phyloP scores from a whole-genome alignment of 805 yeast genomes.

The Brettanomyces sp. region DNA sequence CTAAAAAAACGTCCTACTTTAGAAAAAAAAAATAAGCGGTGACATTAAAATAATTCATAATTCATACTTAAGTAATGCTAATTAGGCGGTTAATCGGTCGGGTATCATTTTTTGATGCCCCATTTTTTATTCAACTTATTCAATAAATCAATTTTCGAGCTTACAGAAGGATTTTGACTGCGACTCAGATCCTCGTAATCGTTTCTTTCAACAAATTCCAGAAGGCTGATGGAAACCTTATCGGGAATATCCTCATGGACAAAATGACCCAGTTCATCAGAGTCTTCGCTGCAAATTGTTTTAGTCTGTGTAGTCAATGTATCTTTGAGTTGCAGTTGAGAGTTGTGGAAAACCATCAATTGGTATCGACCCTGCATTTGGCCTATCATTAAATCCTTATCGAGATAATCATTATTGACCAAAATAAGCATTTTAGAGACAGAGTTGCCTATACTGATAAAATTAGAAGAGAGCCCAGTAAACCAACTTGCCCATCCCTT shows the following conservation, averaged over 20 bases:
- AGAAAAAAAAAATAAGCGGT: not conserved
- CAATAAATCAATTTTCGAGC: slow-evolving; percentile 14
- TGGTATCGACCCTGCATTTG: slow-evolving; percentile 99
- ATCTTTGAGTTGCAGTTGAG: slow-evolving; percentile 9
- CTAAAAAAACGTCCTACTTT: not conserved
- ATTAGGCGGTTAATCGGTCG: not conserved
- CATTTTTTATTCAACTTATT: slow-evolving; percentile 24
- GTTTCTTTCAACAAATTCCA: slow-evolving; percentile 41
- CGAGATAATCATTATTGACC: slow-evolving; percentile 86
- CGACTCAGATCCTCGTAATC: slow-evolving; percentile 22
- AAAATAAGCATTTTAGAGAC: slow-evolving; percentile 65
- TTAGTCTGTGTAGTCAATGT: slow-evolving; percentile 19
- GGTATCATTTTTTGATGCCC: slow-evolving; percentile 20
- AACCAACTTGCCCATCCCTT: slow-evolving; percentile 86
- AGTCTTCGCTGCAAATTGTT: slow-evolving; percentile 13
- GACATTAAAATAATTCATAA: not conserved
- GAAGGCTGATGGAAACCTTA: slow-evolving; percentile 49
- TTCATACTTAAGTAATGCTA: not conserved
- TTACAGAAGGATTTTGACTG: slow-evolving; percentile 5
- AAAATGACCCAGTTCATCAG: slow-evolving; percentile 73
- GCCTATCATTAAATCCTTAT: slow-evolving; percentile 78
- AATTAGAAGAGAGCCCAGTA: slow-evolving; percentile 45
- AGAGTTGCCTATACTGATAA: slow-evolving; percentile 26
- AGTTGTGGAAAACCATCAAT: slow-evolving; percentile 57
- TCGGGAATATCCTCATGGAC: slow-evolving; percentile 86